Evolutionary conservation across 2,329 filamentous ascomycete species (phyloP), one percentile per base, ranked within the genome.

Genomic region (Aspergillus sp.): DNA sequence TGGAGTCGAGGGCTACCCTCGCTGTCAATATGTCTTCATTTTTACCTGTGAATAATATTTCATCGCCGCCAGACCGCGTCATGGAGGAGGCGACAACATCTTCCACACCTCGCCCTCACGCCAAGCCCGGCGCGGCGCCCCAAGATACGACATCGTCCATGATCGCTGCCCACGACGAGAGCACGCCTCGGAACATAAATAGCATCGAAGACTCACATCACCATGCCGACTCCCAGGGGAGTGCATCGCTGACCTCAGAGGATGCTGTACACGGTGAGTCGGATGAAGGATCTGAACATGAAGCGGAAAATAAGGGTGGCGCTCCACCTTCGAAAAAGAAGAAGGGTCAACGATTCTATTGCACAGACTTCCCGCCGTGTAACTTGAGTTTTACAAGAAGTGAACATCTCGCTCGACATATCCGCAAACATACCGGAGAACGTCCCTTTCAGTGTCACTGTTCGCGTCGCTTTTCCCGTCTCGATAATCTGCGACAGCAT

Each of bases 341-440:
- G 80, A 97, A 97, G 77, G 92, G 92, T 0, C 92, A 97, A 75
- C 87, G 92, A 49, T 99, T 99, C 77, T 97, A 94, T 77, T 99
- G 95, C 79, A 96, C 90, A 4, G 92, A 97, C 32, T 98, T 92
- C 69, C 94, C 94, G 25, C 93, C 93, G 4, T 99, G 95, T 77
- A 93, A 89, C 70, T 77, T 99, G 60, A 97, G 92, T 76, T 99
- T 99, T 74, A 98, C 95, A 0, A 84, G 95, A 63, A 98, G 94
- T 72, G 95, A 99, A 75, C 95, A 99, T 80, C 78, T 99, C 62
- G 94, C 94, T 15, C 86, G 95, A 55, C 95, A 99, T 72, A 98
- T 99, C 69, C 87, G 93, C 89, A 98, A 98, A 85, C 95, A 99
- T 72, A 99, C 95, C 0, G 95, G 95, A 56, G 95, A 99, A 80